These are phyloP conservation scores for Botryotinia narcissicola DNA, from an alignment of 2,329 filamentous ascomycete genomes.

Conservation along the genomic window DNA sequence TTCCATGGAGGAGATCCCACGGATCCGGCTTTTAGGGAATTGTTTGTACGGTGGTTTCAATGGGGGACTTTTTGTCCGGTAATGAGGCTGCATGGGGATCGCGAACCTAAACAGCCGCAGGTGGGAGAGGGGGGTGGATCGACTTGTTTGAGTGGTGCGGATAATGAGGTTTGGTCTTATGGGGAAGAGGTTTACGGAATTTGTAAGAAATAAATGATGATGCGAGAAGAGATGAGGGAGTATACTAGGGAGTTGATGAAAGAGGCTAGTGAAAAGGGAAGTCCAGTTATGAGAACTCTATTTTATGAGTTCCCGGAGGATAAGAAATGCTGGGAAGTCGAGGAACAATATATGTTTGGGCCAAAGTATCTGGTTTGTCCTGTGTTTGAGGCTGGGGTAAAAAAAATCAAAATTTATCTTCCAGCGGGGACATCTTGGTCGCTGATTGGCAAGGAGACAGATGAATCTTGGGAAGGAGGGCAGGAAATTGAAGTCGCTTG, in stretches of 20 bases:
- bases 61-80: slow-evolving; percentile 67
- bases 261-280: slow-evolving; percentile 57
- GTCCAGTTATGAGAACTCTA: slow-evolving; percentile 59
- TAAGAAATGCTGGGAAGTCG: slow-evolving; percentile 52
- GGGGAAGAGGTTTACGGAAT: slow-evolving; percentile 59
- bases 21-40: slow-evolving; percentile 56
- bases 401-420: slow-evolving; percentile 50
- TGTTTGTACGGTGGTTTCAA: slow-evolving; percentile 68
- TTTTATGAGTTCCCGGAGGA: slow-evolving; percentile 65
- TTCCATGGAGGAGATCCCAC: slow-evolving; percentile 63
- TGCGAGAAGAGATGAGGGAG: slow-evolving; percentile 56
- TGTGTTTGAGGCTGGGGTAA: slow-evolving; percentile 50
- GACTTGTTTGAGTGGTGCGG: slow-evolving; percentile 43
- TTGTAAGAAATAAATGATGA: slow-evolving; percentile 55
- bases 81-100: slow-evolving; percentile 64
- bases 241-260: slow-evolving; percentile 59
- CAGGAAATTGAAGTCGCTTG: slow-evolving; percentile 43
- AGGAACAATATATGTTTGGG: slow-evolving; percentile 64
- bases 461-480: slow-evolving; percentile 40
- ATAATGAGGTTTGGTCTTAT: slow-evolving; percentile 67
- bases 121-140: slow-evolving; percentile 27
- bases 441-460: background rate
- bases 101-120: slow-evolving; percentile 55
- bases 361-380: slow-evolving; percentile 57
- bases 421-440: slow-evolving; percentile 41